phyloP scores from a whole-genome alignment of 2,329 filamentous ascomycete species.

The Didymella segeticola region DNA sequence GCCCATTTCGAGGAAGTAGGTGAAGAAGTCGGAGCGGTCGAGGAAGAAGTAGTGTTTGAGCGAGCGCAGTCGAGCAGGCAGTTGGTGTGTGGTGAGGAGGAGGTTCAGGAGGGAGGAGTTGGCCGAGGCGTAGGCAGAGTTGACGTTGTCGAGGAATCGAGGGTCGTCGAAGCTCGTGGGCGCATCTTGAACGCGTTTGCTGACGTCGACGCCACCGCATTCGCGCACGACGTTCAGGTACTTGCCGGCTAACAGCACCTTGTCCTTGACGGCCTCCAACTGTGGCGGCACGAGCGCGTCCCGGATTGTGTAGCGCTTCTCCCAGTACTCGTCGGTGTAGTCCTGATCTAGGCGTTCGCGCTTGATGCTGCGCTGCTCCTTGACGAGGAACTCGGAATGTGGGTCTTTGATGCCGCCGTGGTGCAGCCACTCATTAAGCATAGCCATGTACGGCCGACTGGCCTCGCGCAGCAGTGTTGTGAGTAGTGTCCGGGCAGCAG shows the following conservation, averaged over 20 bases:
- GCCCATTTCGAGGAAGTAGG: constrained; percentile 93
- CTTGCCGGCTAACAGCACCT: constrained; percentile 93
- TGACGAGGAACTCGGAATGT: constrained; percentile 91
- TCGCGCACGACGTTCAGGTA: constrained; percentile 98
- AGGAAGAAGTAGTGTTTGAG: constrained; percentile 99
- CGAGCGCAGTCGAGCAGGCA: constrained; percentile 85
- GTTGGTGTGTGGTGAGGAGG: constrained; percentile 87
- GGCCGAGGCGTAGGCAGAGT: constrained; percentile 90
- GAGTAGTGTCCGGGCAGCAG: constrained; percentile 80
- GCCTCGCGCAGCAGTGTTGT: constrained; percentile 85
- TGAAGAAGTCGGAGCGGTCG: constrained; percentile 96
- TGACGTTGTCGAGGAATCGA: constrained; percentile 94
- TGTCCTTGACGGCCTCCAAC: constrained; percentile 87
- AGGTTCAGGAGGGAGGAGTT: constrained; percentile 92
- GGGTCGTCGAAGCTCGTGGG: constrained; percentile 90
- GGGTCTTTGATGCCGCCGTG: constrained; percentile 94
- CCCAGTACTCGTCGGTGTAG: constrained; percentile 99
- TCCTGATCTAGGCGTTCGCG: constrained; percentile 91
- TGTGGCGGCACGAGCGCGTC: constrained; percentile 92
- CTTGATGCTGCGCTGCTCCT: constrained; percentile 93
- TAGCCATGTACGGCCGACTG: constrained; percentile 93
- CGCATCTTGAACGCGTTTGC: constrained; percentile 85
- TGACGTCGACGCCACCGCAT: constrained; percentile 94
- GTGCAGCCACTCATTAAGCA: constrained; percentile 98
- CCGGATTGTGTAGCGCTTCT: constrained; percentile 93